Evolutionary conservation across 2,329 filamentous ascomycete genomes (phyloP).

Genomic region (Penicillium sp.): DNA sequence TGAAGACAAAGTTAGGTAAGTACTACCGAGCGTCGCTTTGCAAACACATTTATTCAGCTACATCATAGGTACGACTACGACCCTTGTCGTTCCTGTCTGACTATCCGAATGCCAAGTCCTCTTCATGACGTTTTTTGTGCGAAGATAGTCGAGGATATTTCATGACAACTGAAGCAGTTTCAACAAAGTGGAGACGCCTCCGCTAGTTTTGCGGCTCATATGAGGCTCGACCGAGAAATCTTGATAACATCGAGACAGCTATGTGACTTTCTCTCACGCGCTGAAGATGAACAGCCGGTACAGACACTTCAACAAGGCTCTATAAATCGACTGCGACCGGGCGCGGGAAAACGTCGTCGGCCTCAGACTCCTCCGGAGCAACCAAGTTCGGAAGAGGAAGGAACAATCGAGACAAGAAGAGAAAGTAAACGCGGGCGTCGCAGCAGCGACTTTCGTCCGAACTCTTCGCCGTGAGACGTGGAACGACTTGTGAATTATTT

Average conservation of each 20-base stretch:
- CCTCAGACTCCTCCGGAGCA: constrained; percentile 1
- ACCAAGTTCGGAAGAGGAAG: constrained; percentile 4
- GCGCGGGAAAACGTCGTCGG: constrained; percentile 1
- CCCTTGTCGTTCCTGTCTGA: constrained; percentile 3
- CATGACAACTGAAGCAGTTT: not conserved
- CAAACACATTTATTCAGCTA: constrained; percentile 1
- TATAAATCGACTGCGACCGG: not conserved
- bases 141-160: constrained; percentile 1
- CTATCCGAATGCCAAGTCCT: constrained; percentile 11
- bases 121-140: constrained; percentile 2
- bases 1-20: constrained; percentile 9
- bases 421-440: not conserved
- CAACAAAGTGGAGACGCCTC: not conserved
- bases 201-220: constrained; percentile 1
- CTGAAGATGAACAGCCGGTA: not conserved
- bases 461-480: not conserved
- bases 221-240: constrained; percentile 6
- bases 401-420: not conserved
- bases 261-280: constrained; percentile 12
- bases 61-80: constrained; percentile 10
- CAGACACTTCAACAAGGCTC: not conserved
- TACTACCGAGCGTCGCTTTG: not conserved
- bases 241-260: constrained; percentile 11
- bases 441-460: not conserved
- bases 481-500: not conserved